Base-by-base conservation (phyloP, 352 stramenopile genomes). In the Phytophthora quininea region DNA sequence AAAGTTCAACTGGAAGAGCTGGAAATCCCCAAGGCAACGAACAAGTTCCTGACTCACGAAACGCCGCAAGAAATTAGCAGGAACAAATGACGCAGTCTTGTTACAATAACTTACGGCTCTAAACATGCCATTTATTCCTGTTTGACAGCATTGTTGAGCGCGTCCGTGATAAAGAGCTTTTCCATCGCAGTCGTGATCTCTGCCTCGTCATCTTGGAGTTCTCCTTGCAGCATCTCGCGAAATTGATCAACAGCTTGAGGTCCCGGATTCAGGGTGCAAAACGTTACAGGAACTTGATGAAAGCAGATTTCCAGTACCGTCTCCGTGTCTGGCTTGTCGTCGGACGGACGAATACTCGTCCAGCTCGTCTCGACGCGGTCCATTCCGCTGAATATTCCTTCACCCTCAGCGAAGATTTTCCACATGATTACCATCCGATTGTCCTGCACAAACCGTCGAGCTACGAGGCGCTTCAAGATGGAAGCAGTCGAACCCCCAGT, bases 361-460 rank as follows among this genome's bases (percentile, higher is more conserved):
- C 76, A 85, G 2, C 73, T 73, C 0, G 70, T 85, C 38, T 85
- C 74, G 46, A 82, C 73, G 49, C 73, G 76, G 46, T 76, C 76
- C 47, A 86, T 62, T 0, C 67, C 72, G 30, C 72, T 76, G 30
- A 72, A 54, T 11, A 53, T 27, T 10, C 65, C 58, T 42, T 74
- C 67, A 2, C 73, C 19, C 19, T 24, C 19, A 24, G 19, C 19
- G 19, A 24, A 24, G 19, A 24, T 24, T 24, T 24, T 24, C 71
- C 76, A 88, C 35, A 86, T 72, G 5, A 85, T 57, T 52, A 85
- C 80, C 47, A 80, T 73, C 11, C 75, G 67, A 12, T 83, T 58
- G 1, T n/a, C 33, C 42, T 83, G 53, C 2, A 73, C 62, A 35
- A 80, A 88, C 38, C 71, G 50, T 2, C 62, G 61, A 11, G 45